Base-by-base conservation (phyloP, 192 early-diverging fungal genomes). In the Geranomyces variabilis region DNA sequence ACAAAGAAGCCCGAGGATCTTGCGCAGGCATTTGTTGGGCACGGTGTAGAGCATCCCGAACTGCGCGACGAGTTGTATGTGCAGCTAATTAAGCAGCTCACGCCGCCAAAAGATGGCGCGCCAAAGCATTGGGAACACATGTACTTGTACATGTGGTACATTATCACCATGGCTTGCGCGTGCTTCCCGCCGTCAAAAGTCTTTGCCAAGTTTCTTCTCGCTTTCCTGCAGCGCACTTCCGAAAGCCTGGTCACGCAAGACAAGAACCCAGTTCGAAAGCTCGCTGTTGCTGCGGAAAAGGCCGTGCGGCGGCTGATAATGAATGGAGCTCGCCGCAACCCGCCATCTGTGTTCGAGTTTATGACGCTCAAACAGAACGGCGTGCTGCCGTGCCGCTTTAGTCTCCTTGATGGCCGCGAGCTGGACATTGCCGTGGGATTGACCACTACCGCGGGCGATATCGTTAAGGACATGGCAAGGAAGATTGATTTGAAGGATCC, bases 11-110 rank as follows among this genome's bases (percentile, higher is more conserved):
- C 51, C 21, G 80, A 80, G 46, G 80, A 84, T 19, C 36, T 70
- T 0, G 69, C 75, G 24, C 73, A 85, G 51, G 33, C 58, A 9
- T 69, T 80, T 44, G 30, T 84, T 5, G 29, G 26, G 15, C 26
- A 71, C 31, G 84, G 81, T 14, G 70, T 84, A 14, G 49, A 75
- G 15, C 33, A 65, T 26, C 65, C 73, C 10, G 77, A 83, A 21
- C 47, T 85, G 9, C 57, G 84, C 24, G 84, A 85, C 56, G 84
- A 85, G 75, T 55, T 85, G 13, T 85, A 75, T 34, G 70, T 85
- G 13, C 84, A 85, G 67, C 69, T 84, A 29, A 70, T 79, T 41
- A 79, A 80, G 57, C 84, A 85, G 67, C 55, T 80, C 21, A 79
- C 84, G 9, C 36, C 55, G 12, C 82, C 84, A 26, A 63, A 60